Evolutionary conservation across 169 alveolate genomes (phyloP).

Genomic region (Cryptosporidium canis): DNA sequence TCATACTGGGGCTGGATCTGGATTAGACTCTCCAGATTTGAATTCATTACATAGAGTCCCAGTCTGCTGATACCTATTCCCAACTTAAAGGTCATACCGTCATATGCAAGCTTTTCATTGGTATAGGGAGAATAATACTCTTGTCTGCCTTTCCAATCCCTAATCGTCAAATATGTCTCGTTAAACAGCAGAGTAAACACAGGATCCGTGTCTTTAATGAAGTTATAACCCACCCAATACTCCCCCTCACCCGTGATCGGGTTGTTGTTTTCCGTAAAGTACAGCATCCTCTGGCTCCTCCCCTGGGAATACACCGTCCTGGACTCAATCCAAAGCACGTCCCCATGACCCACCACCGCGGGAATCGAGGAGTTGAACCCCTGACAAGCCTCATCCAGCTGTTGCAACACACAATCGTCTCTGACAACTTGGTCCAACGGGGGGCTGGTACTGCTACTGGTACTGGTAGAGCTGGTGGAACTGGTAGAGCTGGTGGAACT

Average conservation of each 20-base stretch:
- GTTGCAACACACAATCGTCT: background rate
- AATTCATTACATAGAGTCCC: constrained; percentile 40
- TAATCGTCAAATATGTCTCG: constrained; percentile 39
- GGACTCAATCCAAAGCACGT: background rate
- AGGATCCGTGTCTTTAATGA: background rate
- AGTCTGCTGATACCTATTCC: constrained; percentile 47
- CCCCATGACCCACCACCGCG: background rate
- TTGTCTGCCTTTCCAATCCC: constrained; percentile 35
- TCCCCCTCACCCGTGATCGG: constrained; percentile 23
- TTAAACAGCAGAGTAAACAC: constrained; percentile 14
- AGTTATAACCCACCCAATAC: constrained; percentile 63
- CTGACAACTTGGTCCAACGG: constrained; percentile 14
- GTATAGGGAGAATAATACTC: constrained; percentile 56
- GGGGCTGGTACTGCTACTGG: constrained; percentile 8
- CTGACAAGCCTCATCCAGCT: background rate
- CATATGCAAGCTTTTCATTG: constrained; percentile 29
- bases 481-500: background rate
- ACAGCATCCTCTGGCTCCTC: background rate
- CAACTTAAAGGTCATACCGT: background rate
- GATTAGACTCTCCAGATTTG: background rate
- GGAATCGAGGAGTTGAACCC: constrained; percentile 3
- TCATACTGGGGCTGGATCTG: constrained; percentile 63
- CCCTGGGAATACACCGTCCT: background rate
- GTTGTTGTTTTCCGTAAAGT: constrained; percentile 47
- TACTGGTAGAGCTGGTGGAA: background rate